Conservation (phyloP, 164 flowering plant species). For the Vitis labrusca region DNA sequence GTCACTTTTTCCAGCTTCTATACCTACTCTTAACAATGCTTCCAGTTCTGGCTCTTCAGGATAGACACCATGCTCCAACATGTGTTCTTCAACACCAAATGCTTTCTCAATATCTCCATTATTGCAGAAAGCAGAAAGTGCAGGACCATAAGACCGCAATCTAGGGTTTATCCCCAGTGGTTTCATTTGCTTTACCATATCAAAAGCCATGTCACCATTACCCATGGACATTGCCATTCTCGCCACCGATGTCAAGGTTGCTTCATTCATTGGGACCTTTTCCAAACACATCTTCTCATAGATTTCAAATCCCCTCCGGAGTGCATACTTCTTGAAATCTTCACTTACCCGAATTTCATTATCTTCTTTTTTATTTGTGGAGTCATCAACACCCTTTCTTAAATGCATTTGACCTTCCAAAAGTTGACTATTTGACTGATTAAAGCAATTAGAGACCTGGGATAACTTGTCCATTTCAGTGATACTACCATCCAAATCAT, state of each 20-base stretch:
- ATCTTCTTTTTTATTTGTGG: constrained; percentile 17
- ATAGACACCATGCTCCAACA: constrained; percentile 67
- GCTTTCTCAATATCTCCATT: constrained; percentile 67
- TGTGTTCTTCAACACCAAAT: constrained; percentile 69
- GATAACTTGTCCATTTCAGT: constrained; percentile 6
- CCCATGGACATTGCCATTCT: constrained; percentile 87
- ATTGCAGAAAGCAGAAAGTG: constrained; percentile 61
- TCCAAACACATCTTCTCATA: constrained; percentile 59
- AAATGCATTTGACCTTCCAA: constrained; percentile 14
- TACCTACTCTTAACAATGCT: constrained; percentile 61
- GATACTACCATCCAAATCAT: constrained; percentile 1
- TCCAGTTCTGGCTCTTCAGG: constrained; percentile 86
- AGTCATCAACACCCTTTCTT: constrained; percentile 11
- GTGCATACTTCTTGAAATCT: constrained; percentile 55
- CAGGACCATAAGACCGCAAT: constrained; percentile 83
- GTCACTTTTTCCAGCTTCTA: constrained; percentile 54
- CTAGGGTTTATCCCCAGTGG: constrained; percentile 63
- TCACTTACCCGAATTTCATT: constrained; percentile 38
- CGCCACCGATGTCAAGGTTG: constrained; percentile 78
- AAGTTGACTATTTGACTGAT: constrained; percentile 11
- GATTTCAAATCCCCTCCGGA: constrained; percentile 65
- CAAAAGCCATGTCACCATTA: constrained; percentile 82
- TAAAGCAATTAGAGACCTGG: constrained; percentile 6
- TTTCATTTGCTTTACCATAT: constrained; percentile 74
- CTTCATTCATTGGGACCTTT: constrained; percentile 77